These are phyloP conservation scores for Ottelia alismoides DNA, from an alignment of 106 monocot species.

Conservation along the genomic window DNA sequence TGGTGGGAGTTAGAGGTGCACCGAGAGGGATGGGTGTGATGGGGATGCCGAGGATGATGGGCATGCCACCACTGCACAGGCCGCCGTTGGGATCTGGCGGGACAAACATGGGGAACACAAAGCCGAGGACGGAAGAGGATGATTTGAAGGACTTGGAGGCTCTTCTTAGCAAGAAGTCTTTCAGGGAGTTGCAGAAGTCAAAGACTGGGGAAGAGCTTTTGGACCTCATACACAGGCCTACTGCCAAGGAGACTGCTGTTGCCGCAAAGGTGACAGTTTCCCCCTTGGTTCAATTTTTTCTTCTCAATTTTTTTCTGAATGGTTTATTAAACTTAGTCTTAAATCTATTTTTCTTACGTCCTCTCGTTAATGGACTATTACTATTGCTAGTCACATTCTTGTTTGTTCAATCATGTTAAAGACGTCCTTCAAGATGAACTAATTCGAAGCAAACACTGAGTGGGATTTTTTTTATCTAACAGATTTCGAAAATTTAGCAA, in stretches of 20 bases:
- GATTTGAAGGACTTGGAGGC: conserved; percentile 91
- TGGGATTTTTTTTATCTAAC: no score
- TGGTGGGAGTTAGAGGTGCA: conserved; percentile 29
- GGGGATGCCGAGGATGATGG: conserved; percentile 64
- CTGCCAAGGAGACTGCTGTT: conserved; percentile 92
- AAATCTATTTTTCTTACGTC: no score
- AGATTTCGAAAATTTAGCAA: no score
- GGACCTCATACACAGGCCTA: conserved; percentile 95
- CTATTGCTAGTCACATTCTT: no score
- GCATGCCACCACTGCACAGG: conserved; percentile 33
- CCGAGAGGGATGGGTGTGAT: conserved; percentile 50
- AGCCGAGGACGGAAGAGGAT: conserved; percentile 69
- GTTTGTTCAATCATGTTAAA: no score
- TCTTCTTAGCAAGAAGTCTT: conserved; percentile 86
- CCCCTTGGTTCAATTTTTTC: no score
- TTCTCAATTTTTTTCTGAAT: no score
- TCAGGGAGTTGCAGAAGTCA: conserved; percentile 75
- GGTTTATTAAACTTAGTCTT: no score
- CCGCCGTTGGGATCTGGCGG: conserved; percentile 32
- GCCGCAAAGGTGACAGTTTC: conserved; percentile 97
- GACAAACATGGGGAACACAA: conserved; percentile 13
- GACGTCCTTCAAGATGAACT: no score
- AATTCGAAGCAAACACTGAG: no score
- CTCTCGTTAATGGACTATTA: no score
- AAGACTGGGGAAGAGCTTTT: conserved; percentile 98